Evolutionary conservation across 495 filamentous ascomycete species (phyloP).

Genomic region (Aspergillus homomorphus): DNA sequence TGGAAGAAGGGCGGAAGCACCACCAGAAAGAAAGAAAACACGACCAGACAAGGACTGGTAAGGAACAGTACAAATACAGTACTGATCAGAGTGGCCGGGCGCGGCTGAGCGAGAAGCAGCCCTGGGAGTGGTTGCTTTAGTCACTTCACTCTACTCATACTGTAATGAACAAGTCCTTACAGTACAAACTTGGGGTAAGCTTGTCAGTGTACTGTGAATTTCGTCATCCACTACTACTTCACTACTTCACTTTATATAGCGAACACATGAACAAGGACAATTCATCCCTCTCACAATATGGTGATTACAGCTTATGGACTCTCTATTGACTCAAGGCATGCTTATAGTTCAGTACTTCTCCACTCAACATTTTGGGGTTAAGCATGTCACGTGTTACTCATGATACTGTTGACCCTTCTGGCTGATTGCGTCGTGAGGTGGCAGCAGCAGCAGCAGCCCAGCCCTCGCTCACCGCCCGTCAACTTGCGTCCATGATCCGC

Average conservation of each 20-base stretch:
- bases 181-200: neutral
- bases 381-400: too few species aligned
- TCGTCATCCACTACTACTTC: conserved; percentile 18
- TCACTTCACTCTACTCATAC: too few species aligned
- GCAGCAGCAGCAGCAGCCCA: conserved; percentile 4
- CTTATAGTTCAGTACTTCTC: too few species aligned
- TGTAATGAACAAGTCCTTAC: too few species aligned
- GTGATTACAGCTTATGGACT: neutral
- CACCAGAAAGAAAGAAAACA: neutral
- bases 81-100: too few species aligned
- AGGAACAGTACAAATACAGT: neutral
- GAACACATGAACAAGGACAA: too few species aligned
- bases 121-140: neutral
- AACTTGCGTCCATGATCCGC: too few species aligned
- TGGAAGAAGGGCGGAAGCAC: neutral
- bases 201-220: conserved; percentile 4
- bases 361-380: too few species aligned
- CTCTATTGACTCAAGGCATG: too few species aligned
- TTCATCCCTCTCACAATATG: neutral
- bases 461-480: conserved; percentile 22
- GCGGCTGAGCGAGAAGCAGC: too few species aligned
- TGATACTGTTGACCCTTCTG: neutral
- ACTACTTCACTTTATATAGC: neutral
- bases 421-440: conserved; percentile 9
- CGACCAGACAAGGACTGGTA: neutral